Evolutionary conservation across 768 basidiomycete genomes (phyloP).

Genomic region (Lactarius deliciosus): DNA sequence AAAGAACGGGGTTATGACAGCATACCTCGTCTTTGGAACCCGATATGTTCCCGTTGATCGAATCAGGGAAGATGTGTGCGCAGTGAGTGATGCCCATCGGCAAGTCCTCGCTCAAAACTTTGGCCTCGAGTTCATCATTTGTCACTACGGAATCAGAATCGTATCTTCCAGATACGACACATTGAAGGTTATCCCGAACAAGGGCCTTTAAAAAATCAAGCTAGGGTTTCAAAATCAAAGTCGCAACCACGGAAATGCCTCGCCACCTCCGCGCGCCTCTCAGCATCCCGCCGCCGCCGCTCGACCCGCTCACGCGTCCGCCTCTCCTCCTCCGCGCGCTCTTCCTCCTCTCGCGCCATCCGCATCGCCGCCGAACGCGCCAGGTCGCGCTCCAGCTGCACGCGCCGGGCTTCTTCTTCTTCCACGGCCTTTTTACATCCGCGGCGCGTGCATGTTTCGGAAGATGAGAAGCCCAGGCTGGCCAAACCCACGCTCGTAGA

Average conservation of each 20-base stretch:
- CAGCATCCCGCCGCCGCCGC: slow-evolving; percentile 18
- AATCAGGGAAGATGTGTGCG: background rate
- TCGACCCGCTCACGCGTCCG: slow-evolving; percentile 18
- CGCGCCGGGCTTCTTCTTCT: slow-evolving; percentile 8
- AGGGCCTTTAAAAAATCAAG: background rate
- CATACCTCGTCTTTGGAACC: background rate
- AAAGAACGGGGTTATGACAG: background rate
- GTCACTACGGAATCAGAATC: background rate
- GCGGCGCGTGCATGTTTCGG: slow-evolving; percentile 38
- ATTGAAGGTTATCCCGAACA: background rate
- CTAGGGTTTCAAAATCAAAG: background rate
- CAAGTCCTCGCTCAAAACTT: background rate
- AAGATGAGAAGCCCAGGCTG: slow-evolving; percentile 41
- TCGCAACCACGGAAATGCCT: background rate
- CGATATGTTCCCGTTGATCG: background rate
- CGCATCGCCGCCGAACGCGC: slow-evolving; percentile 9
- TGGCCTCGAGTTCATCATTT: background rate
- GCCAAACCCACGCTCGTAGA: slow-evolving; percentile 50
- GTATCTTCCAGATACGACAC: background rate
- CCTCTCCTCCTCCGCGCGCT: slow-evolving; percentile 20
- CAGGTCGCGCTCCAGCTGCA: slow-evolving; percentile 20
- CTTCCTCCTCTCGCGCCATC: slow-evolving; percentile 16
- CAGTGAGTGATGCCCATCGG: background rate
- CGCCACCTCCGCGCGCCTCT: slow-evolving; percentile 16
- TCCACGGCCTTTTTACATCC: slow-evolving; percentile 42